Conservation (phyloP, 139 green algal genomes). For the Volvox africanus region DNA sequence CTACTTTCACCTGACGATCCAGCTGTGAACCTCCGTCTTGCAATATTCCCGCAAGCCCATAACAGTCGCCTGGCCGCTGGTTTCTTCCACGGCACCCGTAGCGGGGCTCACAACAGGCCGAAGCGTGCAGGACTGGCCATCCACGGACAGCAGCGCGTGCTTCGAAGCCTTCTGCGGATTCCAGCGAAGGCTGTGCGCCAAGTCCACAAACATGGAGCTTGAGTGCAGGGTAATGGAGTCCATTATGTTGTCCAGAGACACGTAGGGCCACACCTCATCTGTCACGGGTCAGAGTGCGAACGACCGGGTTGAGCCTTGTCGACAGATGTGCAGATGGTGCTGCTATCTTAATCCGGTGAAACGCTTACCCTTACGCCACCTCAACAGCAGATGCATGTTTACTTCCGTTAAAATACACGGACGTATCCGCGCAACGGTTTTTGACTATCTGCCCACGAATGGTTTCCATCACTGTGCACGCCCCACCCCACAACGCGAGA, state of each 20-base stretch:
- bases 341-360: too few species aligned
- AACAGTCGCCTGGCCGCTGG: conserved; percentile 69
- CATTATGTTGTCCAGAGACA: conserved; percentile 82
- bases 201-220: conserved; percentile 74
- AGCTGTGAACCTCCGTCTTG: conserved; percentile 67
- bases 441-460: too few species aligned
- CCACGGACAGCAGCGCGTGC: conserved; percentile 44
- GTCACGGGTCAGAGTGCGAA: not conserved
- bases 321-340: too few species aligned
- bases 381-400: too few species aligned
- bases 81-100: conserved; percentile 48
- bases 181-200: conserved; percentile 71
- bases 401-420: too few species aligned
- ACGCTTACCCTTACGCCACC: too few species aligned
- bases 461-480: too few species aligned
- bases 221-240: conserved; percentile 77
- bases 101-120: conserved; percentile 24
- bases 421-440: too few species aligned
- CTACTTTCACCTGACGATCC: conserved; percentile 65
- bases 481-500: too few species aligned
- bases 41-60: conserved; percentile 70
- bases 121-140: conserved; percentile 54
- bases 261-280: conserved; percentile 79
- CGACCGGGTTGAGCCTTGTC: too few species aligned
- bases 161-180: conserved; percentile 58